These are phyloP conservation scores for Pseudogymnoascus destructans DNA, from an alignment of 2,329 filamentous ascomycete species.

Conservation along the genomic window DNA sequence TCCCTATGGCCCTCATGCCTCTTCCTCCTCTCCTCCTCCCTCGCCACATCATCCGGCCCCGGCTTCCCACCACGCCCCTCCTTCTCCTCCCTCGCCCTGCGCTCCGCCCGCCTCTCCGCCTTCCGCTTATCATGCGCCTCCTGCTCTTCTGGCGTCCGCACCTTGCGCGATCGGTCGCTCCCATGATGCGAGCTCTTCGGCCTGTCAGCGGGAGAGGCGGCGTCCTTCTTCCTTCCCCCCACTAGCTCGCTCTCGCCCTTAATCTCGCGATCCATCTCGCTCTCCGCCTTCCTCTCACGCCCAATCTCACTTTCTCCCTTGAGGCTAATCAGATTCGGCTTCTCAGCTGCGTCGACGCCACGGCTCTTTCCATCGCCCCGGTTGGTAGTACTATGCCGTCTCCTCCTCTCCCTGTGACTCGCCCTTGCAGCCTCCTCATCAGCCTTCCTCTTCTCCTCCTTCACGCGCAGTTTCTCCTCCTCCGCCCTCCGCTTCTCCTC, in stretches of 20 bases:
- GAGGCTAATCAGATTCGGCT: not conserved
- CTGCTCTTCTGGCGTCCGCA: constrained; percentile 22
- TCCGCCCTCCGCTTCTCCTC: not conserved
- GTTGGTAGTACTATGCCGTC: not conserved
- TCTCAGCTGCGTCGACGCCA: not conserved
- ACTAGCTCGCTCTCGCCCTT: not conserved
- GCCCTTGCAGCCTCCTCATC: not conserved
- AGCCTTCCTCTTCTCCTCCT: not conserved
- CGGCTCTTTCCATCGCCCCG: not conserved
- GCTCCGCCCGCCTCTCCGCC: constrained; percentile 17
- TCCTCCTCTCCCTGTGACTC: not conserved
- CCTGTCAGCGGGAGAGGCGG: not conserved
- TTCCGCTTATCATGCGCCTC: constrained; percentile 23
- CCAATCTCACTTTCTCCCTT: not conserved
- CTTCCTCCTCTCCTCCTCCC: constrained; percentile 12
- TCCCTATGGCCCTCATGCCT: constrained; percentile 6
- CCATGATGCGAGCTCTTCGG: not conserved
- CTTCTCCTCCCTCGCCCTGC: not conserved
- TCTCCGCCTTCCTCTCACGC: not conserved
- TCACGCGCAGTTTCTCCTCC: not conserved
- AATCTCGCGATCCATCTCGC: not conserved
- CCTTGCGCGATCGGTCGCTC: constrained; percentile 9
- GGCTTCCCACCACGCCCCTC: not conserved
- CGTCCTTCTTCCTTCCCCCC: not conserved
- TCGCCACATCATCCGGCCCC: not conserved